A percentile compares a stretch with the other conserved stretches of the same genome.
These are phyloP conservation scores for Pseudogymnoascus sp. DNA, from an alignment of 2,329 filamentous ascomycete genomes.

Conservation along the genomic window DNA sequence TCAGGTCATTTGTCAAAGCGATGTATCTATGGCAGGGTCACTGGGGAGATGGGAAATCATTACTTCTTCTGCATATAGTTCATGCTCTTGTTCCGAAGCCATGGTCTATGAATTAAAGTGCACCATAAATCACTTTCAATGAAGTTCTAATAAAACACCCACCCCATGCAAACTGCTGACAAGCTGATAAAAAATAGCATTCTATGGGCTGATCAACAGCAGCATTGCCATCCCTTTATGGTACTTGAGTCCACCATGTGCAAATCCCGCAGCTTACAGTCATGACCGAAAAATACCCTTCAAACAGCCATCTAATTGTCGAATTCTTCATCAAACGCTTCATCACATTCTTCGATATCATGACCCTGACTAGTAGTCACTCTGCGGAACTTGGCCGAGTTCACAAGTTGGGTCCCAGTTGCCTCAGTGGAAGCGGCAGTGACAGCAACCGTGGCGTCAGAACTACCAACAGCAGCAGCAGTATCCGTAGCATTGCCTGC, in stretches of 20 bases:
- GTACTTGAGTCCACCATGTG: neutral
- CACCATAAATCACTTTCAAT: no score
- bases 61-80: no score
- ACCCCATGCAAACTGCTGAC: no score
- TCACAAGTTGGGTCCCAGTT: neutral
- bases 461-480: slow-evolving; percentile 9
- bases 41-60: no score
- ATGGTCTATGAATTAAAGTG: no score
- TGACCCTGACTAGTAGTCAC: neutral
- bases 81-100: no score
- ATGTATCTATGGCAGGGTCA: no score
- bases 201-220: no score
- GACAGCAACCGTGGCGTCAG: slow-evolving; percentile 6
- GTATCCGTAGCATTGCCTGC: slow-evolving; percentile 13
- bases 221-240: no score
- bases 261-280: neutral
- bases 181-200: no score
- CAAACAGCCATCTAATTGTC: neutral
- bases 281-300: neutral
- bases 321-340: neutral
- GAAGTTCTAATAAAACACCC: no score
- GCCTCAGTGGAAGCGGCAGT: neutral
- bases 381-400: neutral
- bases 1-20: no score
- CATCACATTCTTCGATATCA: neutral